Conservation (phyloP, 805 yeast species). For the Saccharomycopsis vini region DNA sequence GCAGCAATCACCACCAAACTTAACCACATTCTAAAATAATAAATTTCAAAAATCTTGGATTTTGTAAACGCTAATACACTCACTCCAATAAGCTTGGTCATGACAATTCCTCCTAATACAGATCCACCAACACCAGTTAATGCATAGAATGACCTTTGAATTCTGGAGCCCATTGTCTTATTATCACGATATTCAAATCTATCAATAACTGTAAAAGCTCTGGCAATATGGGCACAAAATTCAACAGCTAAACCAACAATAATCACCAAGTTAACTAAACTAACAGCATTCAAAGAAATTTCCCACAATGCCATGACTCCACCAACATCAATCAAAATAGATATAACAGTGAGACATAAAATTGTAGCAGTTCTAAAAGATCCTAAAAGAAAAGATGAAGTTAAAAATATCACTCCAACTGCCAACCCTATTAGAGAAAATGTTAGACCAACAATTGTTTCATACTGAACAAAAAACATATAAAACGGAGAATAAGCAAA, state of each 20-base stretch:
- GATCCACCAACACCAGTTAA: conserved; percentile 79
- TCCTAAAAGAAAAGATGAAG: conserved; percentile 55
- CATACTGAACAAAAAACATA: conserved; percentile 85
- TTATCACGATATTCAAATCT: conserved; percentile 22
- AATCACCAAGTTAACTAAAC: conserved; percentile 82
- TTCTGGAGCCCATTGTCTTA: conserved; percentile 22
- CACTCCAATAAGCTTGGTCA: conserved; percentile 86
- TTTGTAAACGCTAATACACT: conserved; percentile 76
- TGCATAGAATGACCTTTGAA: conserved; percentile 43
- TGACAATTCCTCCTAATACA: conserved; percentile 81
- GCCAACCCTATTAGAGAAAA: conserved; percentile 47
- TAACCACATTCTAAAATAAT: conserved; percentile 93
- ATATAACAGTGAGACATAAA: conserved; percentile 47
- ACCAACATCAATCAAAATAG: conserved; percentile 64
- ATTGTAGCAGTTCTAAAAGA: conserved; percentile 51
- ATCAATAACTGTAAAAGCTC: conserved; percentile 56
- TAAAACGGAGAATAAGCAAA: conserved; percentile 93
- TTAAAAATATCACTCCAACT: conserved; percentile 37
- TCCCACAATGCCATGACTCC: conserved; percentile 72
- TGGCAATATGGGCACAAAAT: conserved; percentile 79
- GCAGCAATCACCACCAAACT: conserved; percentile 70
- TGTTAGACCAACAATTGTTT: conserved; percentile 52
- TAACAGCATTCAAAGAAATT: conserved; percentile 78
- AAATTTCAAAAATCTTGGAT: conserved; percentile 82
- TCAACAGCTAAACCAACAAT: conserved; percentile 92